A percentile compares a stretch with the other conserved stretches of the same genome.
phyloP scores from a whole-genome alignment of 2,329 filamentous ascomycete species.

The Xylaria sp. region DNA sequence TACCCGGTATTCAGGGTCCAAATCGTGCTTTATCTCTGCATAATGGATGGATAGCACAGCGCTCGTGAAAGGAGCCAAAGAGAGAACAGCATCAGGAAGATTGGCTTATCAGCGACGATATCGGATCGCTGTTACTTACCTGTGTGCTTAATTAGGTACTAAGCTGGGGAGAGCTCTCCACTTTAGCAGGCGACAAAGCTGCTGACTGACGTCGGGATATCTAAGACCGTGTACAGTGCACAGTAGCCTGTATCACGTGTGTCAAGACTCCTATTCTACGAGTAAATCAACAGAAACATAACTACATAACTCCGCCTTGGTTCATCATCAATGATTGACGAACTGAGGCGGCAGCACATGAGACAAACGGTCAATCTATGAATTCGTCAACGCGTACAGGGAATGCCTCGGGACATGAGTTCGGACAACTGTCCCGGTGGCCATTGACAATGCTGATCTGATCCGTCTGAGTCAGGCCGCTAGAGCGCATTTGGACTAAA shows the following conservation, averaged over 20 bases:
- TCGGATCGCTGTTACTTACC: constrained; percentile 19
- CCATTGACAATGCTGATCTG: constrained; percentile 24
- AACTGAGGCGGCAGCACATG: background rate
- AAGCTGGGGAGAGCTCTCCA: constrained; percentile 33
- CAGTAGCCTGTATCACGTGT: constrained; percentile 17
- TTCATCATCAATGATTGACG: background rate
- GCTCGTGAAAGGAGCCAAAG: background rate
- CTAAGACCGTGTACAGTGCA: constrained; percentile 12
- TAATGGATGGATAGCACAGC: background rate
- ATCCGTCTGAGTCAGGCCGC: constrained; percentile 31
- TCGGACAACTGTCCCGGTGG: constrained; percentile 12
- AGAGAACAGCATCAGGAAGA: constrained; percentile 15
- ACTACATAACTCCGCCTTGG: background rate
- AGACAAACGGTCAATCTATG: background rate
- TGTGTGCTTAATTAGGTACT: constrained; percentile 9
- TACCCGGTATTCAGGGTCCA: background rate
- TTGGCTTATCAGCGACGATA: constrained; percentile 32
- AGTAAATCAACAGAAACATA: background rate
- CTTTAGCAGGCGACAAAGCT: constrained; percentile 12
- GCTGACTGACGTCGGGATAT: constrained; percentile 10
- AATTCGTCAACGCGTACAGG: constrained; percentile 1
- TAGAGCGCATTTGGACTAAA: constrained; percentile 26
- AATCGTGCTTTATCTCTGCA: background rate
- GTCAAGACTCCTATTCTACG: constrained; percentile 4
- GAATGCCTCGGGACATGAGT: constrained; percentile 14